These are phyloP conservation scores for Penicillium sclerotigenum DNA, from an alignment of 2,329 filamentous ascomycete species.

Conservation along the genomic window DNA sequence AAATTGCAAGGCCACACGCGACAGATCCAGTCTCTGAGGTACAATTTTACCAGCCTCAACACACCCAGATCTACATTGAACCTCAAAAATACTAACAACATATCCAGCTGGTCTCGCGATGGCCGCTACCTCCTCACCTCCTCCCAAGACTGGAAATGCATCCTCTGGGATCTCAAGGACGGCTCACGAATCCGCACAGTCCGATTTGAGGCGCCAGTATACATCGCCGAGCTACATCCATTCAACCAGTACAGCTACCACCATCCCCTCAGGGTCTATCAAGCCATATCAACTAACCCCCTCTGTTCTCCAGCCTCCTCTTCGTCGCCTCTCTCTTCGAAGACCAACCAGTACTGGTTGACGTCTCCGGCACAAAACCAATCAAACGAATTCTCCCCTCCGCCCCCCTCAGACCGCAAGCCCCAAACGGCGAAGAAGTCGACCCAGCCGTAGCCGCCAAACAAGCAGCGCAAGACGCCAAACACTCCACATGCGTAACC, in stretches of 20 bases:
- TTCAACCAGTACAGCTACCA: slow-evolving; percentile 70
- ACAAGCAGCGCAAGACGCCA: slow-evolving; percentile 84
- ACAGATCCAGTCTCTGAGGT: slow-evolving; percentile 84
- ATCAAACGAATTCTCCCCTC: slow-evolving; percentile 77
- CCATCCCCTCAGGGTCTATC: neutral
- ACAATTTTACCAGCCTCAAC: slow-evolving; percentile 9
- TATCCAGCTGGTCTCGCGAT: slow-evolving; percentile 78
- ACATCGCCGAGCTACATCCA: slow-evolving; percentile 92
- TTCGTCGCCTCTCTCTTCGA: slow-evolving; percentile 94
- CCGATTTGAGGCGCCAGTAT: slow-evolving; percentile 87
- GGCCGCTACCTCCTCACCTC: slow-evolving; percentile 88
- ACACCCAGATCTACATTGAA: neutral
- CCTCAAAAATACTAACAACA: neutral
- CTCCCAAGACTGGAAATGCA: slow-evolving; percentile 94
- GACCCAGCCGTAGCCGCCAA: slow-evolving; percentile 64
- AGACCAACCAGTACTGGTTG: slow-evolving; percentile 84
- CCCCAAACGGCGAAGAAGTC: slow-evolving; percentile 63
- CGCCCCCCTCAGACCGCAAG: slow-evolving; percentile 69
- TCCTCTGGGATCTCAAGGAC: slow-evolving; percentile 86
- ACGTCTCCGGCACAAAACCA: slow-evolving; percentile 67
- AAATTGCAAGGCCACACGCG: slow-evolving; percentile 91
- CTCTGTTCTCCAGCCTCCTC: slow-evolving; percentile 57
- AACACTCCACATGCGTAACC: slow-evolving; percentile 89
- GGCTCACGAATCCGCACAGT: slow-evolving; percentile 73
- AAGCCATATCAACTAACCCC: neutral